Percentiles rank a stretch among this genome's conserved stretches.
phyloP scores from a whole-genome alignment of 169 alveolate species.

The Cardiosporidium cionae region DNA sequence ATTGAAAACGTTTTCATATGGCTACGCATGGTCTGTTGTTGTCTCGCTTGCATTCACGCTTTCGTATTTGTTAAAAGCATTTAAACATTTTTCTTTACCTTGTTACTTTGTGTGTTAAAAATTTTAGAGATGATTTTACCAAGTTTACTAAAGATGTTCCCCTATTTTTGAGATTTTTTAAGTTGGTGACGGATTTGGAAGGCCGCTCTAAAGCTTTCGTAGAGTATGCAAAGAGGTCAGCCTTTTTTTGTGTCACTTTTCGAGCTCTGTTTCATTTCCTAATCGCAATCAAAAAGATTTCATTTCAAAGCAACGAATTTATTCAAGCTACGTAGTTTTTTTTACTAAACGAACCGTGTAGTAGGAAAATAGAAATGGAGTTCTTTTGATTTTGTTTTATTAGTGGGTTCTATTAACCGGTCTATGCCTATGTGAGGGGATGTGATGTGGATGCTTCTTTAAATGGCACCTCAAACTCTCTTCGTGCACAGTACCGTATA shows the following conservation, averaged over 20 bases:
- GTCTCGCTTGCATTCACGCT: not conserved
- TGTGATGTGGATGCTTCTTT: no score
- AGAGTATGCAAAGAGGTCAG: constrained; percentile 62
- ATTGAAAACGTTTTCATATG: not conserved
- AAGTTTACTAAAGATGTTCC: constrained; percentile 68
- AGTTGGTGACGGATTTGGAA: constrained; percentile 64
- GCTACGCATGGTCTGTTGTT: not conserved
- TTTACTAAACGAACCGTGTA: no score
- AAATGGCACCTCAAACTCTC: no score
- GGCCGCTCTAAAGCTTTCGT: constrained; percentile 59
- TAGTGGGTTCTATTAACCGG: no score
- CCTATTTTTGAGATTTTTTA: constrained; percentile 58
- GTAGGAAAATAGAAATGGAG: no score
- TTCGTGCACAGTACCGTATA: no score
- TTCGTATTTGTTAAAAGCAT: not conserved
- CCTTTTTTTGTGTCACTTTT: not conserved
- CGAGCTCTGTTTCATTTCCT: no score
- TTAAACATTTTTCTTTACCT: not conserved
- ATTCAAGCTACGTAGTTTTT: no score
- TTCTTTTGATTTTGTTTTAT: no score
- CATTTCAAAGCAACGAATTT: no score
- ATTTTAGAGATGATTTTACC: constrained; percentile 56
- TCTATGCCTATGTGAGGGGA: no score
- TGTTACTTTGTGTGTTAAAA: not conserved
- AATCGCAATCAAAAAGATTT: no score